Evolutionary conservation across 1,284 basidiomycete genomes (phyloP), one percentile per base, ranked within the genome.

Genomic region (Melampsora americana): DNA sequence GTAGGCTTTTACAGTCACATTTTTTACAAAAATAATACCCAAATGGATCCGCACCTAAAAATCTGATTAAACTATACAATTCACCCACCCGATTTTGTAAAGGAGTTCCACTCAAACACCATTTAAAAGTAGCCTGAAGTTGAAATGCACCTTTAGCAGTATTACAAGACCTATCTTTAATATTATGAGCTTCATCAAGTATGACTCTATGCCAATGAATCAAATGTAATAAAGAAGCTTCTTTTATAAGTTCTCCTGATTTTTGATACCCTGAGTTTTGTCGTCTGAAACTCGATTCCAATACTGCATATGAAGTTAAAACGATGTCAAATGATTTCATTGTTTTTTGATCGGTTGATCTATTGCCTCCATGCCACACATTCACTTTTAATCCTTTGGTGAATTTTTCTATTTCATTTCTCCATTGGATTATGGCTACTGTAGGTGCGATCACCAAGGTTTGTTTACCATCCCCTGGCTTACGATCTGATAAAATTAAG

Each of bases 61-160:
- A 76, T 42, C 74, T 48, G 28, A 99, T 89, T 76, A 98, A 88
- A 82, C 94, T 96, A 85, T 99, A 99, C 59, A 99, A 85, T 83
- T 99, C 96, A 79, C 96, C 96, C 18, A 99, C 96, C 78, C 95
- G 80, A 72, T 83, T 83, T 65, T 76, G 74, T 16, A 95, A 84
- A 0, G 93, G 95, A n/a, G 95, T 97, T n/a, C 95, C 96, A 32
- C 94, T 97, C 42, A 99, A 86, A 83, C 96, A 99, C 96, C 96
- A 99, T 78, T 89, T 89, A 80, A 89, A 93, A 77, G 88, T 88
- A 74, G 90, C 89, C 69, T 90, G 84, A 5, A 99, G 85, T 69
- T 93, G 92, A 82, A 99, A 99, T 0, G 93, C 88, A 12, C 93
- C 94, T 83, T 97, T 98, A 1, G 96, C 95, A 0, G 95, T 98